Base-by-base conservation (phyloP, 371 early-diverging fungal species). In the Umbelopsis sp. region DNA sequence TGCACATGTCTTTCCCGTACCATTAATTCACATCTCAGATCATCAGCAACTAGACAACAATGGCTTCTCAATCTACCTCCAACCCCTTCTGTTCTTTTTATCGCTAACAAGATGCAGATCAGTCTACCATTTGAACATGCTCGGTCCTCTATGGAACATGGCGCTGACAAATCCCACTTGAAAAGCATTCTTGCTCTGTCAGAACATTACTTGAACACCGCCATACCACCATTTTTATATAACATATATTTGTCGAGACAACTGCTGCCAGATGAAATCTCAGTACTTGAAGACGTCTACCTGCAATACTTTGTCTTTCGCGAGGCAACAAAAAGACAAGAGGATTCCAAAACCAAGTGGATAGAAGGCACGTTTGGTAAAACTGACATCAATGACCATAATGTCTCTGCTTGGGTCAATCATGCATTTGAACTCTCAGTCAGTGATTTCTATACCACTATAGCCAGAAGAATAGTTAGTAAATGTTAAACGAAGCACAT, bases 261-360 rank as follows among this genome's bases (percentile, higher is more conserved):
- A 1, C 16, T 16, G 37, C 18, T 18, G 14, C 29, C 29, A n/a
- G 57, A 57, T 3, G 12, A 32, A 4, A 2, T 16, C 16, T 18
- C 18, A 3, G 29, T 57, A 29, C 35, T 57, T 18, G 57, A 57
- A 35, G 16, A 37, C 1, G 11, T 35, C 4, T 57, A 57, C 29
- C 14, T 35, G 35, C 57, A 57, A 9, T 35, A 57, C 7, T 57
- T 57, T 29, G 35, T 57, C 11, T 57, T 57, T 57, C 57, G 57
- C 12, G 35, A 18, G 18, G 18, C 57, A 18, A 18, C 29, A 16
- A 57, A 57, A 18, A 11, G 37, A 16, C 22, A 4, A 1, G 35
- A 12, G 8, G 29, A 12, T 1, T 57, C 14, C 18, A 18, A 8
- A 3, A 18, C 14, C 11, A 18, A 57, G 1, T 57, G 57, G 57